A percentile compares a stretch with the other conserved stretches of the same genome.
Evolutionary conservation across 2,329 filamentous ascomycete species (phyloP).

Genomic region (Madurella mycetomatis): DNA sequence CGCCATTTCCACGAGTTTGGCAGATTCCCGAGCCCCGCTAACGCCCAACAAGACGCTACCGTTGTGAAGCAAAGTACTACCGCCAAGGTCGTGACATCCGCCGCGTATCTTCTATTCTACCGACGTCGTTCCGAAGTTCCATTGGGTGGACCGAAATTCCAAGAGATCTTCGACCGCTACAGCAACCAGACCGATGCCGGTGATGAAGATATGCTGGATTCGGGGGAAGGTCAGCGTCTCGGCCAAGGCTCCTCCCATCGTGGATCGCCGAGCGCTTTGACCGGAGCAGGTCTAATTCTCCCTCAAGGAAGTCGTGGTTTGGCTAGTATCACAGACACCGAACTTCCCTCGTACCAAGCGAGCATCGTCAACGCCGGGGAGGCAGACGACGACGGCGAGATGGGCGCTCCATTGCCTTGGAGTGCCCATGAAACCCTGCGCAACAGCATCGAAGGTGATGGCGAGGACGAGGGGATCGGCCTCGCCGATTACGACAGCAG

Average conservation of each 20-base stretch:
- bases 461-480: constrained; percentile 43
- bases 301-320: constrained; percentile 60
- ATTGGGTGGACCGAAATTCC: constrained; percentile 73
- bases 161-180: constrained; percentile 63
- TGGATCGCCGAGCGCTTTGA: constrained; percentile 89
- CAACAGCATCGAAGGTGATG: constrained; percentile 26
- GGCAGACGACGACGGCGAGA: constrained; percentile 19
- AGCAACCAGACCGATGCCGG: constrained; percentile 45
- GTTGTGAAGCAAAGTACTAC: constrained; percentile 60
- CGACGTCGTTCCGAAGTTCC: constrained; percentile 72
- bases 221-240: constrained; percentile 85
- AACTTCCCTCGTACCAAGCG: constrained; percentile 18
- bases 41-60: constrained; percentile 61
- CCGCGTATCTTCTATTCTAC: constrained; percentile 94
- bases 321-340: constrained; percentile 34
- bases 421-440: constrained; percentile 18
- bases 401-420: constrained; percentile 14
- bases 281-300: constrained; percentile 71
- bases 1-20: not conserved
- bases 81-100: constrained; percentile 61
- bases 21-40: constrained; percentile 30
- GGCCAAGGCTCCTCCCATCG: constrained; percentile 74
- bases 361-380: not conserved
- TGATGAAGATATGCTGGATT: constrained; percentile 43
- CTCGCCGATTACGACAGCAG: constrained; percentile 34